Conservation (phyloP, 352 stramenopile species). For the Pythium brassicae region DNA sequence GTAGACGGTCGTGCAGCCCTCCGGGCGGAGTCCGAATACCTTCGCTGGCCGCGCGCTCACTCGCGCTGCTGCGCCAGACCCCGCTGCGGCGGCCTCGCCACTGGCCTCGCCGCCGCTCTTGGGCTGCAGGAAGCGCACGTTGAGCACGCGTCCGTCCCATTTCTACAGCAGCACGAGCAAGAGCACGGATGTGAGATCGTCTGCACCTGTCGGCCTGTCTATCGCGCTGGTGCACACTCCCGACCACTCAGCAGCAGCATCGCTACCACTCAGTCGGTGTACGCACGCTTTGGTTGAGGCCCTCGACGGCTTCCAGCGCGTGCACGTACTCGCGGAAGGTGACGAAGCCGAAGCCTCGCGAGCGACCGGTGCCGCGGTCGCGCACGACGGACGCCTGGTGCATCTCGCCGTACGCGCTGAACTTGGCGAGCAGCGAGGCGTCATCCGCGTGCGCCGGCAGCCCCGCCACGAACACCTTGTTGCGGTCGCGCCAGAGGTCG, state of each 20-base stretch:
- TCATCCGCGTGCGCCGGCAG: constrained; percentile 63
- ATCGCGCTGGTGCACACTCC: neutral
- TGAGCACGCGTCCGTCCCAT: constrained; percentile 78
- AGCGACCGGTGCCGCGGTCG: constrained; percentile 62
- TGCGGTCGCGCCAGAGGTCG: constrained; percentile 82
- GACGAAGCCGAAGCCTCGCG: constrained; percentile 78
- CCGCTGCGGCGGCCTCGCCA: constrained; percentile 5
- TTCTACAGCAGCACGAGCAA: constrained; percentile 29
- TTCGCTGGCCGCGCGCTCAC: constrained; percentile 26
- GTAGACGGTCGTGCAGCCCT: constrained; percentile 91
- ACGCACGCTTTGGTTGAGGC: constrained; percentile 62
- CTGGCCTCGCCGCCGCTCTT: constrained; percentile 30
- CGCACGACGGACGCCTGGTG: constrained; percentile 84
- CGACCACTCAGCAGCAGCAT: neutral
- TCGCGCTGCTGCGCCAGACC: neutral
- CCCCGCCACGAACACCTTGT: constrained; percentile 84
- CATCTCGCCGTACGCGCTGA: constrained; percentile 75
- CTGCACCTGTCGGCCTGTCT: no score
- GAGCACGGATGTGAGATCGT: neutral
- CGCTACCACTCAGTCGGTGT: no score
- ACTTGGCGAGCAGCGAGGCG: constrained; percentile 65
- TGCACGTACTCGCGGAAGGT: constrained; percentile 79
- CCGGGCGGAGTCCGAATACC: constrained; percentile 58
- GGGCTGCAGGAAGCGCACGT: constrained; percentile 81
- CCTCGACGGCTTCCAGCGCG: constrained; percentile 70